phyloP scores from a whole-genome alignment of 441 rosid genomes.

The Flueggea neowawraea region DNA sequence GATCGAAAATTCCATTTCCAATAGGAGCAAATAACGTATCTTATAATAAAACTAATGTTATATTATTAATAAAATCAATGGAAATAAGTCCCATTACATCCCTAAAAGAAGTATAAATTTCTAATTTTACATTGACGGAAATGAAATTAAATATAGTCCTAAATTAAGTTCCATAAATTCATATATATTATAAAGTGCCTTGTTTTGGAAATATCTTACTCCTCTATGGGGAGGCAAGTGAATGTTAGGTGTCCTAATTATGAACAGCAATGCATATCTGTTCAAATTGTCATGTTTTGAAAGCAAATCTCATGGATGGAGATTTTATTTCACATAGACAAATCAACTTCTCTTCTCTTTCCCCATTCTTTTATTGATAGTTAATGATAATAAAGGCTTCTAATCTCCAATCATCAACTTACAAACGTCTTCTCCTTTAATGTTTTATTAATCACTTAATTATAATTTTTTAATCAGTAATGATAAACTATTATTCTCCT shows the following conservation, averaged over 20 bases:
- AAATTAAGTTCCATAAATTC: neutral
- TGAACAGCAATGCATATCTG: conserved; percentile 23
- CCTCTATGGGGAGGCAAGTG: conserved; percentile 17
- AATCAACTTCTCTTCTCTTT: conserved; percentile 6
- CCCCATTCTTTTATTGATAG: neutral
- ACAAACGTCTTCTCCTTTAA: conserved; percentile 16
- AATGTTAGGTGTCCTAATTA: conserved; percentile 29
- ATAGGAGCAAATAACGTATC: too few species aligned
- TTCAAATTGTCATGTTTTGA: conserved; percentile 25
- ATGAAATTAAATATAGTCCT: too few species aligned
- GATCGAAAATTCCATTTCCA: too few species aligned
- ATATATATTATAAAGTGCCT: neutral
- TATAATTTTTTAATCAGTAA: neutral
- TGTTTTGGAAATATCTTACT: conserved; percentile 10
- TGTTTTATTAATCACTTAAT: neutral
- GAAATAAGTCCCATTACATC: too few species aligned
- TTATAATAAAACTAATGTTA: too few species aligned
- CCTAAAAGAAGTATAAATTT: too few species aligned
- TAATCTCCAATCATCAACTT: conserved; percentile 13
- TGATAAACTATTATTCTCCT: neutral
- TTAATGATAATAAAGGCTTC: neutral
- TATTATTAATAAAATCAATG: too few species aligned
- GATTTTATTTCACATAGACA: conserved; percentile 18
- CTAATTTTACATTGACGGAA: too few species aligned
- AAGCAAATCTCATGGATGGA: conserved; percentile 22